Conservation (phyloP, 2,329 filamentous ascomycete species). For the Podosphaera aphanis region DNA sequence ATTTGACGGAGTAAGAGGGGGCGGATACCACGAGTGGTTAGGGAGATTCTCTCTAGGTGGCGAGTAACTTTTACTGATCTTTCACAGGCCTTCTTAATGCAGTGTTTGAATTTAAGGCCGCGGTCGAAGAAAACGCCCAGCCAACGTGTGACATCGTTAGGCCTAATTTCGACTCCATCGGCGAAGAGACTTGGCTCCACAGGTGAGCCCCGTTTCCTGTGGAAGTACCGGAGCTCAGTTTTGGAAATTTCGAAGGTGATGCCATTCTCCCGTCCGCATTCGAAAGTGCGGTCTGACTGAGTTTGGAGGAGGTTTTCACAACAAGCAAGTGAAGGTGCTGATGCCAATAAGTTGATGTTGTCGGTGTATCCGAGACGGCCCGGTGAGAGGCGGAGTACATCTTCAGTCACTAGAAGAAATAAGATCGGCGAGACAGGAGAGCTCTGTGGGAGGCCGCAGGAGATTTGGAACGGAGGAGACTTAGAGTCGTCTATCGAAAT, state of each 20-base stretch:
- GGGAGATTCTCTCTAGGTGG: no score
- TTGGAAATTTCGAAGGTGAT: no score
- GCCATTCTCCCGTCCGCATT: no score
- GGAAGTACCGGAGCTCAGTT: no score
- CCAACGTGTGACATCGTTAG: neutral
- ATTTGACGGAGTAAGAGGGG: no score
- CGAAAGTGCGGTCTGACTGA: neutral
- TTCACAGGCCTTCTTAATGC: no score
- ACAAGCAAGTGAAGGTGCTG: neutral
- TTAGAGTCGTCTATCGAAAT: neutral
- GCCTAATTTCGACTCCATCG: neutral
- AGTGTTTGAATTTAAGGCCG: no score
- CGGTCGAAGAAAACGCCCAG: no score
- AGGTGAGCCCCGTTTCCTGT: neutral
- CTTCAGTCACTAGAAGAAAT: neutral
- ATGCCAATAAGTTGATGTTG: neutral
- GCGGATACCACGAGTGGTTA: no score
- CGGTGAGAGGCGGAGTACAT: neutral
- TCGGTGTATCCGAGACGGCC: neutral
- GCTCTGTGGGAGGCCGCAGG: neutral
- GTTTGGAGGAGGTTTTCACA: neutral
- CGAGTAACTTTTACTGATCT: no score
- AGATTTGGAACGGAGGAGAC: neutral
- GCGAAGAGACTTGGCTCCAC: neutral
- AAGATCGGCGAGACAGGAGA: no score